phyloP scores from a whole-genome alignment of 371 early-diverging fungal genomes.

The Mortierella sp. region DNA sequence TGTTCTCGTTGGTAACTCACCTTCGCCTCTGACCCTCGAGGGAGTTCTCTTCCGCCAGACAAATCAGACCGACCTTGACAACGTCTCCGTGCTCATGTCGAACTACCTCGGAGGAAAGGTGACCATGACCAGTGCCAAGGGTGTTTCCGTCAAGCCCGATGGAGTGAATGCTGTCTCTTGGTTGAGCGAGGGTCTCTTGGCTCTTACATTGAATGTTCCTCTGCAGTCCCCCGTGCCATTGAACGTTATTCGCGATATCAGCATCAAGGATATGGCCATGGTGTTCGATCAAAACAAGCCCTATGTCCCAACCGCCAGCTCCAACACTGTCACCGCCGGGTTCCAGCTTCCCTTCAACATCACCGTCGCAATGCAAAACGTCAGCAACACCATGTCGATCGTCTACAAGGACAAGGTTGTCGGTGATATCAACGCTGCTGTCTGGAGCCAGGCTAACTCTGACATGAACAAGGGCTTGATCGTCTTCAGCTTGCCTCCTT shows the following conservation, averaged over 20 bases:
- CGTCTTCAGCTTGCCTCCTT: conserved; percentile 58
- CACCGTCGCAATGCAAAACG: conserved; percentile 63
- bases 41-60: conserved; percentile 57
- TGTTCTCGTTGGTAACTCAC: conserved; percentile 59
- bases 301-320: conserved; percentile 59
- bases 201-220: conserved; percentile 63
- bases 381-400: conserved; percentile 56
- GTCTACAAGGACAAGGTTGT: conserved; percentile 56
- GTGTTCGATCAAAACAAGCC: conserved; percentile 58
- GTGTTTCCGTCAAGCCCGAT: conserved; percentile 69
- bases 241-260: conserved; percentile 64
- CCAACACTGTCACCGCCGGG: conserved; percentile 62
- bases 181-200: conserved; percentile 66
- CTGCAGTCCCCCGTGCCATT: conserved; percentile 57
- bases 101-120: conserved; percentile 63
- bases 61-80: conserved; percentile 57
- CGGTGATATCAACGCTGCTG: conserved; percentile 54
- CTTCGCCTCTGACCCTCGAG: conserved; percentile 43
- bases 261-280: conserved; percentile 66
- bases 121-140: conserved; percentile 63
- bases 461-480: conserved; percentile 58
- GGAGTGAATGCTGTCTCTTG: conserved; percentile 63
- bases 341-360: conserved; percentile 70
- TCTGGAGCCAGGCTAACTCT: conserved; percentile 56
- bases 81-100: conserved; percentile 63